These are phyloP conservation scores for Alectoria sarmentosa DNA, from an alignment of 495 filamentous ascomycete genomes.

Conservation along the genomic window DNA sequence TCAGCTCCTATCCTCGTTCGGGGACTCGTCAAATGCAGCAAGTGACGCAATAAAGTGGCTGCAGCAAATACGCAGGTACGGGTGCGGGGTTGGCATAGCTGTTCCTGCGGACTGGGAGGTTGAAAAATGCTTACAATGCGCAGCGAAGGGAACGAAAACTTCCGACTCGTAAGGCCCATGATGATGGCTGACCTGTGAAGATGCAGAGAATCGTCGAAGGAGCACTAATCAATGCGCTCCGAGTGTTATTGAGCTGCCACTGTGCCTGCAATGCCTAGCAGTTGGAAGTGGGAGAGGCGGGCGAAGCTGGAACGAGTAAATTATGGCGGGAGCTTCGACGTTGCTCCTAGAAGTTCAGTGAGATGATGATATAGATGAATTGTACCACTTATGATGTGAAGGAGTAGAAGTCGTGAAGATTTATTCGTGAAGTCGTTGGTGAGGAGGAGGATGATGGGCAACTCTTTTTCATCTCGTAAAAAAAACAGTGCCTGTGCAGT, in stretches of 20 bases:
- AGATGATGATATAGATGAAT: background rate
- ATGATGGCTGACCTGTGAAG: background rate
- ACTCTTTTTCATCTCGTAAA: background rate
- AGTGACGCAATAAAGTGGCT: background rate
- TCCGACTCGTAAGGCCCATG: conserved; percentile 22
- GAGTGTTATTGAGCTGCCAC: background rate
- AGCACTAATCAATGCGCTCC: background rate
- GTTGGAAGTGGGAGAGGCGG: background rate
- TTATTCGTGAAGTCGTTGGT: background rate
- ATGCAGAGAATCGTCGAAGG: background rate
- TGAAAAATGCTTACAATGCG: conserved; percentile 18
- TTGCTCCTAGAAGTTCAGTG: background rate
- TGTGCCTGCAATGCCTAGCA: conserved; percentile 2
- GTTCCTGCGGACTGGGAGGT: background rate
- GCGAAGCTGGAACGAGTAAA: background rate
- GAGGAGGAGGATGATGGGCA: background rate
- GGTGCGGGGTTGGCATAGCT: background rate
- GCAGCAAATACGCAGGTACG: background rate
- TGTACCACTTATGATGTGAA: background rate
- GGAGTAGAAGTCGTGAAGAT: background rate
- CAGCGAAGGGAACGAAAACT: conserved; percentile 24
- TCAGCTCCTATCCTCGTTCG: conserved; percentile 12
- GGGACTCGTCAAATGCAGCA: background rate
- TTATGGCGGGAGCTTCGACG: background rate
- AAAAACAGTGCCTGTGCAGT: background rate